phyloP scores from a whole-genome alignment of 371 early-diverging fungal species.

The Mortierella sp. region DNA sequence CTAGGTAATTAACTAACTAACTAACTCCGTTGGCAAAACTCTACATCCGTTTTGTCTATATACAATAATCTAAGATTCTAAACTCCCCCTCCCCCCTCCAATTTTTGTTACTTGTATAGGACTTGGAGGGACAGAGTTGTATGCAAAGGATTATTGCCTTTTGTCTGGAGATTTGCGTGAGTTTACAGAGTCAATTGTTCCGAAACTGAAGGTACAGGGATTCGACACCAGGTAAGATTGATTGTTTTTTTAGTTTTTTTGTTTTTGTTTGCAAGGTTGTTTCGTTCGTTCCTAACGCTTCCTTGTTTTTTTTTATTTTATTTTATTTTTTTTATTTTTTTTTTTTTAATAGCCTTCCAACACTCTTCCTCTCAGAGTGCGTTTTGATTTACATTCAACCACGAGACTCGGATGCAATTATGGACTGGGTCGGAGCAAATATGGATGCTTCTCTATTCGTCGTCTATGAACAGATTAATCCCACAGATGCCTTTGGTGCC shows the following conservation, averaged over 20 bases:
- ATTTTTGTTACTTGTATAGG: constrained; percentile 44
- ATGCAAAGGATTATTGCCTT: constrained; percentile 74
- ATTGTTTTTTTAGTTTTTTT: no score
- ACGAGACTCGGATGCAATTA: constrained; percentile 69
- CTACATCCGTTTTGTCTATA: no score
- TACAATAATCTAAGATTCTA: no score
- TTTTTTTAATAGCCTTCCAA: constrained; percentile 71
- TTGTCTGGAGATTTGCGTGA: constrained; percentile 87
- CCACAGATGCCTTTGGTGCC: constrained; percentile 91
- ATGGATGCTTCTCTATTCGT: constrained; percentile 71
- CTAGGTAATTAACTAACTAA: constrained; percentile 56
- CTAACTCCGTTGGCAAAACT: no score
- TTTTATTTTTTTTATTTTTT: neutral
- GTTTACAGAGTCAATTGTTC: constrained; percentile 68
- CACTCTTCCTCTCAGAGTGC: constrained; percentile 93
- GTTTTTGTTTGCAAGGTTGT: no score
- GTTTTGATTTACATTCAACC: constrained; percentile 90
- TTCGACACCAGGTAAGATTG: constrained; percentile 73
- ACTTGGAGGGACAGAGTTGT: constrained; percentile 81
- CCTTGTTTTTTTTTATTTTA: neutral
- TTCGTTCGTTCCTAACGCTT: neutral
- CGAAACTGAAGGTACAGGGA: constrained; percentile 72
- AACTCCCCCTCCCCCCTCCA: neutral
- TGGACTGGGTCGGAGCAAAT: constrained; percentile 75
- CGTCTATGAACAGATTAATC: constrained; percentile 92